phyloP scores from a whole-genome alignment of 1,284 basidiomycete species.

The Ganoderma resinaceum region DNA sequence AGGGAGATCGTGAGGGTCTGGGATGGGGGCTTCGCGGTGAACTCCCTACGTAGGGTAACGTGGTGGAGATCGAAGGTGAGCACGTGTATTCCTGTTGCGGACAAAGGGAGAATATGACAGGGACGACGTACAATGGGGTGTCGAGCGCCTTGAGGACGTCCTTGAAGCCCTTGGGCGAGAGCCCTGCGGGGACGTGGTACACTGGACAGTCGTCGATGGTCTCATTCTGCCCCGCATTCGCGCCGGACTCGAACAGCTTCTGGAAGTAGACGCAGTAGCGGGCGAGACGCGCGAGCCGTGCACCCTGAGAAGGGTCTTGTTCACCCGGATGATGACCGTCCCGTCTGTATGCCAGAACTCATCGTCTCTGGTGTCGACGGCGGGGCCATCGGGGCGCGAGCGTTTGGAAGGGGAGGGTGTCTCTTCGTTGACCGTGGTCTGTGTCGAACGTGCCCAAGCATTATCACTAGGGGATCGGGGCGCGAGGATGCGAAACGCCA shows the following conservation, averaged over 20 bases:
- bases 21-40: not conserved
- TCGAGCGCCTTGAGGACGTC: not conserved
- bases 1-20: not conserved
- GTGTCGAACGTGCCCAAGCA: too few species aligned
- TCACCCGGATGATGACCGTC: not conserved
- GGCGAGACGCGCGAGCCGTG: not conserved
- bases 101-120: too few species aligned
- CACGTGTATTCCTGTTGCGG: too few species aligned
- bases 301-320: not conserved
- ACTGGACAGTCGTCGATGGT: not conserved
- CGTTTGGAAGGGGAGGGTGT: too few species aligned
- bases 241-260: not conserved
- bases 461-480: not conserved
- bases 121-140: not conserved
- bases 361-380: not conserved
- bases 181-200: not conserved
- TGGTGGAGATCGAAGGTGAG: too few species aligned
- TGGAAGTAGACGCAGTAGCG: not conserved
- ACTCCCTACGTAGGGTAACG: not conserved
- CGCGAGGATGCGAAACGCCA: not conserved
- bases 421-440: too few species aligned
- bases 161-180: not conserved
- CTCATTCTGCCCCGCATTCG: not conserved
- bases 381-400: too few species aligned
- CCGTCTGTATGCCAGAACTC: not conserved